Percentiles rank a stretch among this genome's conserved stretches.
phyloP scores from a whole-genome alignment of 805 yeast genomes.

The Candida khao-thaluensis region DNA sequence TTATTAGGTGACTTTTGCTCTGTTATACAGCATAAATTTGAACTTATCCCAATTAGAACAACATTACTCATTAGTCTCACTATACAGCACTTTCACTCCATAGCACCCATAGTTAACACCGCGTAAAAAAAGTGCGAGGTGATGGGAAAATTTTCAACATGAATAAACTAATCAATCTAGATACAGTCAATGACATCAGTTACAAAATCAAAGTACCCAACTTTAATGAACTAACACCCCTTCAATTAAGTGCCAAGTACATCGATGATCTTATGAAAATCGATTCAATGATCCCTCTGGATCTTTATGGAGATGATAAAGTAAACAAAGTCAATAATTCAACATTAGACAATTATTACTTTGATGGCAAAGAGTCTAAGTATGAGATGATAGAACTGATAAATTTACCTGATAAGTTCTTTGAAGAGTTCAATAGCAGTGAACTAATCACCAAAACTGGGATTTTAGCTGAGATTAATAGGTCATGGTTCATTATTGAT shows the following conservation, averaged over 20 bases:
- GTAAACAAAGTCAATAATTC: conserved; percentile 45
- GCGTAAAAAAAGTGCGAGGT: too few relatives aligned
- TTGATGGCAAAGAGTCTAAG: conserved; percentile 62
- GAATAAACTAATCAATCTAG: conserved; percentile 26
- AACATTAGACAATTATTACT: conserved; percentile 63
- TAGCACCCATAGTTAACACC: too few relatives aligned
- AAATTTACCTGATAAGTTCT: conserved; percentile 77
- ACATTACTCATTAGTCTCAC: too few relatives aligned
- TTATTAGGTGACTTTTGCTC: too few relatives aligned
- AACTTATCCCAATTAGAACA: too few relatives aligned
- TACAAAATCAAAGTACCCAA: conserved; percentile 48
- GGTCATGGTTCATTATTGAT: conserved; percentile 86
- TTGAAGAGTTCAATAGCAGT: conserved; percentile 67
- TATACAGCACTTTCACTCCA: too few relatives aligned
- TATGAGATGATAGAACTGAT: conserved; percentile 69
- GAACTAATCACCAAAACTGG: conserved; percentile 78
- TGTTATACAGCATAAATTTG: too few relatives aligned
- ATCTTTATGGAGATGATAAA: conserved; percentile 53
- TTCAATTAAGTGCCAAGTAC: conserved; percentile 62
- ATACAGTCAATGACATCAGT: conserved; percentile 39
- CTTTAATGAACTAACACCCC: conserved; percentile 50
- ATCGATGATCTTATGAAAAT: conserved; percentile 56
- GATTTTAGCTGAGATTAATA: conserved; percentile 70
- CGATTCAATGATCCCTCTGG: conserved; percentile 58
- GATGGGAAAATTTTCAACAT: neutral